phyloP scores from a whole-genome alignment of 768 basidiomycete species.

The Tephrocybe sp. region DNA sequence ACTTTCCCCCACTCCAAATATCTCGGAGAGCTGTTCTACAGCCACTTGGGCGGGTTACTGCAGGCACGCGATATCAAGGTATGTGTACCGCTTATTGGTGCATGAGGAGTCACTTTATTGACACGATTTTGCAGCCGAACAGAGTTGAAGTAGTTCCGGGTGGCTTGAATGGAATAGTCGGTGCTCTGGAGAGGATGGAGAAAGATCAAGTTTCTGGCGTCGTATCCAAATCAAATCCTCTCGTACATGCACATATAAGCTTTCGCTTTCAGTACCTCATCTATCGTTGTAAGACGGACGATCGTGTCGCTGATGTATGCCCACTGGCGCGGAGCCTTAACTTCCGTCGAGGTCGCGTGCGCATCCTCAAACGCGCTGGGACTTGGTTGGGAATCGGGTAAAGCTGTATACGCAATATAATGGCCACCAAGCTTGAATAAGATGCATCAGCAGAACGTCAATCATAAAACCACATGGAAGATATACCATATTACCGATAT shows the following conservation, averaged over 20 bases:
- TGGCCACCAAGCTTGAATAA: conserved; percentile 74
- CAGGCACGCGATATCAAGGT: conserved; percentile 12
- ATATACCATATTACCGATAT: conserved; percentile 84
- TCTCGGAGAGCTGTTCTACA: conserved; percentile 15
- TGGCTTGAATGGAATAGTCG: conserved; percentile 36
- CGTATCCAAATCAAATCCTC: conserved; percentile 51
- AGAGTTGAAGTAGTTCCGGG: conserved; percentile 38
- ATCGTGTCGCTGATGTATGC: conserved; percentile 89
- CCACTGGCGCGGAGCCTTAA: conserved; percentile 60
- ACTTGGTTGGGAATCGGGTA: conserved; percentile 40
- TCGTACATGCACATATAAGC: conserved; percentile 96
- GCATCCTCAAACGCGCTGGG: conserved; percentile 4
- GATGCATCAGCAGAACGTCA: conserved; percentile 5
- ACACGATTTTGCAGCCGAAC: conserved; percentile 29
- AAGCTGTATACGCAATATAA: conserved; percentile 82
- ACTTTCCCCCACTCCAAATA: conserved; percentile 9
- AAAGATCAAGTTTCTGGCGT: conserved; percentile 37
- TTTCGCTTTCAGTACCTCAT: conserved; percentile 88
- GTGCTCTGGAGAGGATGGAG: conserved; percentile 34
- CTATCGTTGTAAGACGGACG: conserved; percentile 76
- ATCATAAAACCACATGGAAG: not conserved
- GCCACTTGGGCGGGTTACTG: conserved; percentile 13
- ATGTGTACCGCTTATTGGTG: not conserved
- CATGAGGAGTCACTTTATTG: not conserved
- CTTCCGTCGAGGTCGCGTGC: conserved; percentile 5